These are phyloP conservation scores for Amyloporia xantha DNA, from an alignment of 768 basidiomycete genomes.

Conservation along the genomic window DNA sequence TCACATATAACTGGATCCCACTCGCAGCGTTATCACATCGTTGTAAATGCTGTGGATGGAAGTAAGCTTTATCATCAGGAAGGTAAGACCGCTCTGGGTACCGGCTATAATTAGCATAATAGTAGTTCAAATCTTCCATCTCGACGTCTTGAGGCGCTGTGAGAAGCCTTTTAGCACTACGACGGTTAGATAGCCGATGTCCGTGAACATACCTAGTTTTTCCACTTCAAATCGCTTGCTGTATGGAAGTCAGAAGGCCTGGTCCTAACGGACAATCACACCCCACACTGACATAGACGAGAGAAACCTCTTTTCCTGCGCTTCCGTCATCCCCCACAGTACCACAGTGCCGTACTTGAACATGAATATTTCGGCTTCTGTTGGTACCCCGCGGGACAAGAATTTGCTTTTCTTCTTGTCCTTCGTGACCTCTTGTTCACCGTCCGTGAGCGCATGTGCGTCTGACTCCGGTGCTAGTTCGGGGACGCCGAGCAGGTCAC, in stretches of 20 bases:
- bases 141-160: conserved; percentile 85
- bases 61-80: conserved; percentile 3
- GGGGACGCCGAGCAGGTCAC: conserved; percentile 74
- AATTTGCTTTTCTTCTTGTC: conserved; percentile 59
- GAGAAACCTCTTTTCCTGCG: conserved; percentile 85
- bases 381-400: conserved; percentile 41
- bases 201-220: conserved; percentile 51
- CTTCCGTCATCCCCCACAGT: conserved; percentile 96
- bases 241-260: conserved; percentile 4
- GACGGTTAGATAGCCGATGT: not conserved
- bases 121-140: conserved; percentile 96
- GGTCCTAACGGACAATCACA: not conserved
- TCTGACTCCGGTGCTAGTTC: conserved; percentile 43
- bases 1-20: conserved; percentile 93
- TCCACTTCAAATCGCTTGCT: conserved; percentile 96
- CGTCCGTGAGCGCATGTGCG: conserved; percentile 10
- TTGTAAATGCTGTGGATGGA: conserved; percentile 71
- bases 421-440: conserved; percentile 27
- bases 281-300: conserved; percentile 69
- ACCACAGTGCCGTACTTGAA: conserved; percentile 95
- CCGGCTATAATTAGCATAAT: conserved; percentile 96
- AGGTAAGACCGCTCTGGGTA: conserved; percentile 25
- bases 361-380: conserved; percentile 84
- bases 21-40: conserved; percentile 91
- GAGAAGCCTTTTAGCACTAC: conserved; percentile 1